Base-by-base conservation (phyloP, 768 basidiomycete genomes). In the Pisolithus microcarpus region DNA sequence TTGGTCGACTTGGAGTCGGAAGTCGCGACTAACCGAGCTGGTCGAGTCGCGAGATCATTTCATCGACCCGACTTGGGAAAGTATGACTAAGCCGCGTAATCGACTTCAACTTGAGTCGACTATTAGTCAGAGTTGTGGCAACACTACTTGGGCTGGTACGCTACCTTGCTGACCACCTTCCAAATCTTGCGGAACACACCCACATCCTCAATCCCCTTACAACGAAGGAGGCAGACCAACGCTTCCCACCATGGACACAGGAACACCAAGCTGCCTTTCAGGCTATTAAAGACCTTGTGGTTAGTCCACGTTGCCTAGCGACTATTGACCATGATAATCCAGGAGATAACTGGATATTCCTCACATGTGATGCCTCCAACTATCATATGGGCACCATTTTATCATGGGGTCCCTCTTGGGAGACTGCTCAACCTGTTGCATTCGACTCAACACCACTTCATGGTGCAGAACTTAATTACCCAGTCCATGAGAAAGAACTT, bases 81-180 rank as follows among this genome's bases (percentile, higher is more conserved):
- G n/a, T n/a, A n/a, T n/a, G n/a, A n/a, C n/a, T n/a, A n/a, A n/a
- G n/a, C n/a, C n/a, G n/a, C n/a, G n/a, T n/a, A n/a, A n/a, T n/a
- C n/a, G n/a, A n/a, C n/a, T n/a, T n/a, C n/a, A n/a, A n/a, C n/a
- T n/a, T n/a, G n/a, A n/a, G n/a, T n/a, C n/a, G n/a, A n/a, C n/a
- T n/a, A n/a, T n/a, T n/a, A n/a, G n/a, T n/a, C n/a, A n/a, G n/a
- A n/a, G n/a, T n/a, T n/a, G n/a, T n/a, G n/a, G n/a, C n/a, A n/a
- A n/a, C n/a, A n/a, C n/a, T n/a, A n/a, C n/a, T n/a, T n/a, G n/a
- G 63, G 0, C 52, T 73, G 0, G 61, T 62, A 0, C 53, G 60
- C 0, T 74, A 70, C 44, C 37, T 73, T 0, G 52, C 64, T 0
- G 40, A 57, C 7, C 70, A 68, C 51, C 56, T 72, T 0, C 70